Evolutionary conservation across 1,284 basidiomycete species (phyloP).

Genomic region (Cutaneotrichosporon cavernicola): DNA sequence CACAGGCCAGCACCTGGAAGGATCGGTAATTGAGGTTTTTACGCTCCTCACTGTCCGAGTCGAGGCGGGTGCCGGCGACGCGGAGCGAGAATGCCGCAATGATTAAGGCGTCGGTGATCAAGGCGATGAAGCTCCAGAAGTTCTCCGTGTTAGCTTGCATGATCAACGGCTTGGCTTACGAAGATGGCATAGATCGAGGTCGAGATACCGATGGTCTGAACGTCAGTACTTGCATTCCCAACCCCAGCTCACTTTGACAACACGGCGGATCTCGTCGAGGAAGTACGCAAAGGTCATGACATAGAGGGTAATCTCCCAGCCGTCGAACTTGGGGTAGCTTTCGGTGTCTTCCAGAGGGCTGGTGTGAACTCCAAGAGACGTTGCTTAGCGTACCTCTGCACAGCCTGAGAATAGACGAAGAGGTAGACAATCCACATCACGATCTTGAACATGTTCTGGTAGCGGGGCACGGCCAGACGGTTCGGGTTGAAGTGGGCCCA

Average conservation of each 20-base stretch:
- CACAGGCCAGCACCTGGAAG: conserved; percentile 83
- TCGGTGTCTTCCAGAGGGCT: conserved; percentile 43
- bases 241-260: conserved; percentile 55
- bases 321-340: conserved; percentile 59
- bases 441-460: conserved; percentile 55
- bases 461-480: conserved; percentile 82
- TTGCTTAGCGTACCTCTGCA: conserved; percentile 52
- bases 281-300: conserved; percentile 70
- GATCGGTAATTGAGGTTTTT: conserved; percentile 62
- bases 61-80: conserved; percentile 61
- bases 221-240: neutral
- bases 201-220: conserved; percentile 41
- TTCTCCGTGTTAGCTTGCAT: conserved; percentile 9
- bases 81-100: conserved; percentile 72
- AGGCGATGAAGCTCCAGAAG: conserved; percentile 76
- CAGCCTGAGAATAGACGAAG: conserved; percentile 79
- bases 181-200: conserved; percentile 37
- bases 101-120: conserved; percentile 70
- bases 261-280: conserved; percentile 62
- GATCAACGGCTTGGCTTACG: conserved; percentile 26
- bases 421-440: conserved; percentile 81
- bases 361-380: neutral
- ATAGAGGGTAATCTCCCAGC: conserved; percentile 76
- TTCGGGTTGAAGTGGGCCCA: conserved; percentile 71
- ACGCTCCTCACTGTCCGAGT: conserved; percentile 50